Evolutionary conservation across 129 eudicot species (phyloP).

Genomic region (Lactuca sativa): DNA sequence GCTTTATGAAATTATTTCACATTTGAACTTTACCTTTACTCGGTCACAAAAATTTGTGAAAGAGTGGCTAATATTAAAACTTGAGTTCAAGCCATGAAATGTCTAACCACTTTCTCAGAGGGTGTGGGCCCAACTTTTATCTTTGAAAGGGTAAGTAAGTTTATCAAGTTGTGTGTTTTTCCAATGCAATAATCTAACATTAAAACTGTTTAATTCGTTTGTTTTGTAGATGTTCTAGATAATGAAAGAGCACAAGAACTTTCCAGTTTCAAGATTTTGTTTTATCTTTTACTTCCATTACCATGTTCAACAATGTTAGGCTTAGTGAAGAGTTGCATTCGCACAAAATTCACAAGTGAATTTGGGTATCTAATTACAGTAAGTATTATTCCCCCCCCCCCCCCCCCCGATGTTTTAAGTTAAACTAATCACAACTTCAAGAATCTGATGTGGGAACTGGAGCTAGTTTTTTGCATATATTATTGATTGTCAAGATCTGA

Average conservation of each 20-base stretch:
- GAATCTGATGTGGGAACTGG: constrained; percentile 88
- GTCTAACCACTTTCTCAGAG: constrained; percentile 88
- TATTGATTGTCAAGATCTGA: constrained; percentile 79
- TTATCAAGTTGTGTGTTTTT: not conserved
- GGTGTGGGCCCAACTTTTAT: constrained; percentile 94
- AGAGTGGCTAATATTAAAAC: constrained; percentile 99
- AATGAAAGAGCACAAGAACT: constrained; percentile 97
- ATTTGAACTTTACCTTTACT: constrained; percentile 14
- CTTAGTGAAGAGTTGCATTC: constrained; percentile 80
- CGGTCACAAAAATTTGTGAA: constrained; percentile 70
- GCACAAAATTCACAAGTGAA: constrained; percentile 92
- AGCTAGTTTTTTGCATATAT: constrained; percentile 77
- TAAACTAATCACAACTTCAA: constrained; percentile 34
- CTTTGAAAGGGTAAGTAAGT: constrained; percentile 77
- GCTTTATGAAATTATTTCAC: constrained; percentile 2
- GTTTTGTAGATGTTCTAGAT: constrained; percentile 68
- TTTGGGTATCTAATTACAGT: constrained; percentile 91
- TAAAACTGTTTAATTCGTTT: not conserved
- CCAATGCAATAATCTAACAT: not conserved
- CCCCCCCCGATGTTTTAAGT: no score
- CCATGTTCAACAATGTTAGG: constrained; percentile 77
- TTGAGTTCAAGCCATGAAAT: constrained; percentile 88
- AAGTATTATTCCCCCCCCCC: constrained; percentile 39
- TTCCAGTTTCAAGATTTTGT: no score
- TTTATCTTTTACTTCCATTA: no score